Base-by-base conservation (phyloP, 2,329 filamentous ascomycete genomes). In the Fusarium pseudonygamai region DNA sequence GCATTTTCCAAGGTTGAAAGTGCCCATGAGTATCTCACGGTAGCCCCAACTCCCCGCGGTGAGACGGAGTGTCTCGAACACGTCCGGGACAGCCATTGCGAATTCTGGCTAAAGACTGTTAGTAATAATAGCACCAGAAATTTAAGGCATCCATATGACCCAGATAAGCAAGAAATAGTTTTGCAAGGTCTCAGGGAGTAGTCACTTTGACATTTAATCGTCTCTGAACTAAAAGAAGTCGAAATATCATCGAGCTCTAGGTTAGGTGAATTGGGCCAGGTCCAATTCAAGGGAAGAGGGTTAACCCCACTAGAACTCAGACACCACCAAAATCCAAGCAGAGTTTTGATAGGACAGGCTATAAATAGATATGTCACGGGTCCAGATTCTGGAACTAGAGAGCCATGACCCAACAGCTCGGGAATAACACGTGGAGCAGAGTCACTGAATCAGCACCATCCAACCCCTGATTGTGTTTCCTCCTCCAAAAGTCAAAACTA, bases 51-150 rank as follows among this genome's bases (percentile, higher is more conserved):
- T n/a, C n/a, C n/a, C n/a, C n/a, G n/a, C n/a, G n/a, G 26, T 28
- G 26, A 28, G 26, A 28, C 8, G 28, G 8, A 28, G 6, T 28
- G 28, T 28, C 5, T 28, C 6, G 28, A 28, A 7, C 6, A 6
- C 8, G 28, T 28, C 8, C 28, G 28, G 6, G 28, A 14, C 13
- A 32, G 32, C 5, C 14, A 14, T 15, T 34, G 6, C 2, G 14
- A 34, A 9, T 15, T 36, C 22, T 22, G 1, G 13, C 6, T 22
- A 7, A 22, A 7, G 11, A 39, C 37, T 10, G 13, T 1, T 14
- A 1, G 24, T 3, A 9, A n/a, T 2, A 12, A 7, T 32, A 3
- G 5, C 3, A 18, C 1, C 3, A 32, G 28, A 7, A 7, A 24
- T 24, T 32, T 18, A 1, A 15, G 15, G 14, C 28, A 18, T n/a